Percentiles rank a stretch among this genome's conserved stretches.
Conservation (phyloP, 1,139 yeast species). For the Kazachstania sp. region DNA sequence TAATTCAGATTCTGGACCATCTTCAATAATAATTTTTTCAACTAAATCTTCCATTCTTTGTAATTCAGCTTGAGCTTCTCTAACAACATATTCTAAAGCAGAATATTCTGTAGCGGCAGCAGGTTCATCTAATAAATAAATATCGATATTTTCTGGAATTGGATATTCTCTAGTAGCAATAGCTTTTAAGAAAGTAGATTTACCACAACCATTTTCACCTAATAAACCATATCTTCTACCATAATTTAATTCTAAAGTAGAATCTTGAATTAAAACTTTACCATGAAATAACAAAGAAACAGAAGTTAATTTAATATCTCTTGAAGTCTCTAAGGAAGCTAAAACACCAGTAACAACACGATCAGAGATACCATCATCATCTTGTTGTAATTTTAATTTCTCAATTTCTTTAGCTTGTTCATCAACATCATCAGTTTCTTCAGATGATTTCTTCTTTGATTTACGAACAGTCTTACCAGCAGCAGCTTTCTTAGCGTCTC, state of each 20-base stretch:
- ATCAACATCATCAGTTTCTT: slow-evolving; percentile 28
- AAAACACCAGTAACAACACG: slow-evolving; percentile 98
- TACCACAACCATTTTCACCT: slow-evolving; percentile 99
- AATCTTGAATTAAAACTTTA: slow-evolving; percentile 88
- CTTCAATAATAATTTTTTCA: slow-evolving; percentile 80
- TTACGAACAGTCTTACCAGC: slow-evolving; percentile 62
- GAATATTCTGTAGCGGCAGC: slow-evolving; percentile 89
- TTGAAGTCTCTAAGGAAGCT: slow-evolving; percentile 78
- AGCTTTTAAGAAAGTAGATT: slow-evolving; percentile 86
- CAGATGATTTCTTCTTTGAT: slow-evolving; percentile 45
- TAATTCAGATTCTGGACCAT: slow-evolving; percentile 86
- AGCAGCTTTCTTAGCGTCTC: slow-evolving; percentile 82
- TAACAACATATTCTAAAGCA: slow-evolving; percentile 92
- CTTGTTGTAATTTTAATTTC: slow-evolving; percentile 84
- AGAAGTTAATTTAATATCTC: slow-evolving; percentile 88
- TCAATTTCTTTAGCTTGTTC: slow-evolving; percentile 63
- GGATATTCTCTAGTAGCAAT: slow-evolving; percentile 96
- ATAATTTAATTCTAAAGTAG: slow-evolving; percentile 83
- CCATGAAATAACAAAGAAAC: slow-evolving; percentile 95
- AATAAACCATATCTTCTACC: slow-evolving; percentile 95
- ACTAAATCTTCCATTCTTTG: slow-evolving; percentile 86
- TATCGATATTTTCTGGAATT: slow-evolving; percentile 82
- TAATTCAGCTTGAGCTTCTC: slow-evolving; percentile 90
- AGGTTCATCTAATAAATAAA: slow-evolving; percentile 91
- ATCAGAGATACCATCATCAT: slow-evolving; percentile 87